These are phyloP conservation scores for Oropetium thomaeum DNA, from an alignment of 176 grass and related monocot species.

Conservation along the genomic window DNA sequence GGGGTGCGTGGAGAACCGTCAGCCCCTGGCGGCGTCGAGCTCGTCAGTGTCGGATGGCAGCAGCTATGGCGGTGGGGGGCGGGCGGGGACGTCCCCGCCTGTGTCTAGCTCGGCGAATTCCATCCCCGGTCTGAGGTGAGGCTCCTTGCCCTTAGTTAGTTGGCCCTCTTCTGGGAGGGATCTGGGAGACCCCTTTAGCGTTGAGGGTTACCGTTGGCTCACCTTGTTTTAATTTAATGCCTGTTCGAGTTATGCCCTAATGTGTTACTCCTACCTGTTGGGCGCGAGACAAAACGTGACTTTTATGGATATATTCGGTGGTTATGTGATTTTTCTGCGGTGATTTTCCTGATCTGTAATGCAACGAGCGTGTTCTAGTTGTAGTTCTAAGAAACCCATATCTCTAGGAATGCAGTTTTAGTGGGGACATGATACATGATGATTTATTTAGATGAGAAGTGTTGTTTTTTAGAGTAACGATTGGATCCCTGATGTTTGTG, in stretches of 20 bases:
- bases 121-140: constrained; percentile 68
- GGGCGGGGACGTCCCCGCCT: constrained; percentile 56
- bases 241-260: background rate
- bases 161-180: constrained; percentile 17
- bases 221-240: constrained; percentile 7
- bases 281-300: background rate
- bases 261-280: background rate
- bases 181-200: background rate
- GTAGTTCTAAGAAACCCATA: background rate
- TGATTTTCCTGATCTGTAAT: background rate
- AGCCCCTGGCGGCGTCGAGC: constrained; percentile 70
- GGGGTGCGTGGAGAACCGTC: constrained; percentile 97
- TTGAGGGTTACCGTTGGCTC: constrained; percentile 15
- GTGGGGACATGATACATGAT: background rate
- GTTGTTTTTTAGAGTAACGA: background rate
- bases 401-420: background rate
- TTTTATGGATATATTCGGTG: background rate
- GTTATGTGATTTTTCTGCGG: background rate
- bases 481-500: background rate
- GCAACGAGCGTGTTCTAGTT: background rate
- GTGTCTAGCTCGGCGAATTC: constrained; percentile 68
- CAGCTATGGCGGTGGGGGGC: constrained; percentile 49
- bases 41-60: constrained; percentile 77
- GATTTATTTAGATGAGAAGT: background rate
- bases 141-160: constrained; percentile 18